Base-by-base conservation (phyloP, 768 basidiomycete genomes). In the Hypholoma fasciculare region DNA sequence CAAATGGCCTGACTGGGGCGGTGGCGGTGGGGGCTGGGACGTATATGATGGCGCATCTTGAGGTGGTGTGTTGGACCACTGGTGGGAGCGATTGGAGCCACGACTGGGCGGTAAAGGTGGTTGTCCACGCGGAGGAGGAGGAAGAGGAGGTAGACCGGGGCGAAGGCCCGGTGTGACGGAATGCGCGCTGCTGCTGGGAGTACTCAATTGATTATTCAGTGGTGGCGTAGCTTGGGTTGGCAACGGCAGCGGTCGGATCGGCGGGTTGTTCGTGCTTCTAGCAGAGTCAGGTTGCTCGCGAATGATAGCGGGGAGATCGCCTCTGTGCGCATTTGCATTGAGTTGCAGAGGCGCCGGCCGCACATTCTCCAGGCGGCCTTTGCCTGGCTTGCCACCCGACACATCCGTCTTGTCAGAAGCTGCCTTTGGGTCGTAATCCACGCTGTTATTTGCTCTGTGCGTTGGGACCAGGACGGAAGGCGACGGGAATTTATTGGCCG, bases 271-370 rank as follows among this genome's bases (percentile, higher is more conserved):
- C 26, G 71, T 67, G 51, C 63, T 67, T 49, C 75, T 72, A 20
- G 79, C 79, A n/a, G 87, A 83, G 61, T 90, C 89, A 16, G 82
- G 80, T 14, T 78, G 79, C 61, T 90, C 87, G 50, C 87, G 82
- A 42, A 90, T 81, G 56, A 94, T 76, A 17, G 84, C 85, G 6
- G 93, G 93, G 1, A 94, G 83, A 67, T 89, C 87, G 14, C 77
- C 74, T 40, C 86, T 76, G 3, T 76, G 76, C 11, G 78, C 69
- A 58, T 79, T 79, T 0, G 79, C 78, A 16, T 83, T 79, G 9
- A 96, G 78, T 62, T 89, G 85, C n/a, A 96, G 76, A 0, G 94
- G 94, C 0, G 94, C 89, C 4, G 94, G 94, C 59, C 94, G 76
- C 40, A 78, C 81, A 52, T 76, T 82, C 63, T 89, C 84, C 26